Base-by-base conservation (phyloP, 2,329 filamentous ascomycete species). In the Berkeleyomyces rouxiae region DNA sequence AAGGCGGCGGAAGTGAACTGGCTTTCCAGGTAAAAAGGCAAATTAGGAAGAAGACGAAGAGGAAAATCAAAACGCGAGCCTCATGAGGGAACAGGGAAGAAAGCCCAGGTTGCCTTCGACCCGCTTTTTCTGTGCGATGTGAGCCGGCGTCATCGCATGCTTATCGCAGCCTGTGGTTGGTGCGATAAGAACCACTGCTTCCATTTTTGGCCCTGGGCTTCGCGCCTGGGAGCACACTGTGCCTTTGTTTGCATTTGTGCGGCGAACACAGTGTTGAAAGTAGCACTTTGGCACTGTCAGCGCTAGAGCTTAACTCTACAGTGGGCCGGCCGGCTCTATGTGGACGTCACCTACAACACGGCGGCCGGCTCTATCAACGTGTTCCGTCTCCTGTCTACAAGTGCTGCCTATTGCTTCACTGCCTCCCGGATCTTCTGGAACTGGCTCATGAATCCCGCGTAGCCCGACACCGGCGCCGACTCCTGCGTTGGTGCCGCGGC, bases 401-500 rank as follows among this genome's bases (percentile, higher is more conserved):
- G 40, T 11, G 7, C 11, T 42, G 6, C 33, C 79, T 61, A 82
- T 68, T 64, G 63, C 40, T 64, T 64, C 7, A 64, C 63, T 1
- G 80, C 81, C 47, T 75, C 77, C 60, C 82, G 76, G 64, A 84
- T 74, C 71, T 82, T 82, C 71, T 84, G 81, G 64, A 84, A 71
- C 70, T 84, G 82, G 71, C 78, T 84, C 67, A 85, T 83, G 61
- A 85, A 84, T 0, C 79, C 80, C 0, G 78, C 77, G 0, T 62
- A 65, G 2, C 60, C 63, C n/a, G 75, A 71, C 60, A 74, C 72
- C 2, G 74, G 71, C 68, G 74, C 78, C 62, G 69, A 73, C 59
- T 79, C 78, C 36, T 72, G 71, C 42, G 68, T 71, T 40, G 68
- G 68, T 43, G 69, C 68, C 61, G 61, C 70, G 63, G 62, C 66